These are phyloP conservation scores for Fusarium torreyae DNA, from an alignment of 2,329 filamentous ascomycete genomes.

Conservation along the genomic window DNA sequence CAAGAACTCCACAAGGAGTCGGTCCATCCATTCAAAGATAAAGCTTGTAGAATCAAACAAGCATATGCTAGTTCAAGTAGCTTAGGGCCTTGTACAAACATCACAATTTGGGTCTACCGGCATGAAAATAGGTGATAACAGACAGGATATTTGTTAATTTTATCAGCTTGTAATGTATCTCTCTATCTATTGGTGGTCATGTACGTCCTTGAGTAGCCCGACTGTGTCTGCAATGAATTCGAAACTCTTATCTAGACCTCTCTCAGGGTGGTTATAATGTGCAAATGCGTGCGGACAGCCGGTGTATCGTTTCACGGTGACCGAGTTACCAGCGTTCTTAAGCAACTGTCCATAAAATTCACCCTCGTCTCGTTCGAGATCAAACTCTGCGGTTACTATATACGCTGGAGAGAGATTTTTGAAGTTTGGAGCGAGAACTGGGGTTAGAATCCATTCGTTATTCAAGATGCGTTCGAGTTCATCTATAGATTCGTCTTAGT, in stretches of 20 bases:
- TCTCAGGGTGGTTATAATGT: not conserved
- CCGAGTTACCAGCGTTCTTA: fast-evolving
- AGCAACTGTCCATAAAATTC: not conserved
- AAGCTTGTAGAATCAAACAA: too few species aligned
- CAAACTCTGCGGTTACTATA: not conserved
- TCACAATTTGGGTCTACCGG: too few species aligned
- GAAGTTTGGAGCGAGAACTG: conserved; percentile 7
- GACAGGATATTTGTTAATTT: too few species aligned
- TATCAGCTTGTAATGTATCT: too few species aligned
- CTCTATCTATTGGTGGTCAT: not conserved
- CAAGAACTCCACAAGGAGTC: too few species aligned
- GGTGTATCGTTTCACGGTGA: not conserved
- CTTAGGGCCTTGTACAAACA: too few species aligned
- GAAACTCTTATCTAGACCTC: not conserved
- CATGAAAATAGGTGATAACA: too few species aligned
- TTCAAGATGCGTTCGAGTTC: not conserved
- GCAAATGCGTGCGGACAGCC: conserved; percentile 13
- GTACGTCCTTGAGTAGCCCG: not conserved
- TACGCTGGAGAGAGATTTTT: not conserved
- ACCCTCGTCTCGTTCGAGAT: conserved; percentile 10
- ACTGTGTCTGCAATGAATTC: conserved; percentile 8
- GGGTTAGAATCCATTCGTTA: conserved; percentile 5
- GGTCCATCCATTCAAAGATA: too few species aligned
- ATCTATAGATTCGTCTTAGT: not conserved
- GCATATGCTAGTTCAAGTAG: too few species aligned